Conservation (phyloP, 106 monocot genomes). For the Dioscorea zingiberensis region DNA sequence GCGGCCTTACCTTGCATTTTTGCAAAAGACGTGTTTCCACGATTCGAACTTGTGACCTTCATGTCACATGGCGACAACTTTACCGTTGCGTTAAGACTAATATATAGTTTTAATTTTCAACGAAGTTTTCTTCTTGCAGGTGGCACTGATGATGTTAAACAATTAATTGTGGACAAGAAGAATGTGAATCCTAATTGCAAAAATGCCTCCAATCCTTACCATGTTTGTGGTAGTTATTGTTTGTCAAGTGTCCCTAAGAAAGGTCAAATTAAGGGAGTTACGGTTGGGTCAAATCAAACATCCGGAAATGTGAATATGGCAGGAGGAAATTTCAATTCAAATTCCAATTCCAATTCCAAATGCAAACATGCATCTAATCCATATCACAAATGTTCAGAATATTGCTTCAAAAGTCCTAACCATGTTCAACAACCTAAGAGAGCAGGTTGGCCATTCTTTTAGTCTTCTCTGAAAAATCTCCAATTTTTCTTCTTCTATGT, state of each 20-base stretch:
- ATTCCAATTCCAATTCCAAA: background rate
- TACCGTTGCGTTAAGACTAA: no score
- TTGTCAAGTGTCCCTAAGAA: background rate
- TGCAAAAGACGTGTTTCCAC: no score
- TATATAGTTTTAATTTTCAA: background rate
- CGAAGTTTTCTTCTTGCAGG: background rate
- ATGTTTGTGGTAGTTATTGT: background rate
- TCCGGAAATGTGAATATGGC: background rate
- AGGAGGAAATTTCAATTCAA: background rate
- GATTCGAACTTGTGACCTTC: no score
- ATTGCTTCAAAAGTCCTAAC: background rate
- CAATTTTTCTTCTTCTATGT: no score
- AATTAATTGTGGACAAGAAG: background rate
- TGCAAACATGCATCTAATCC: background rate
- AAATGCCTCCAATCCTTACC: constrained; percentile 1
- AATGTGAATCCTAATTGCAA: background rate
- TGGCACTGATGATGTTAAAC: background rate
- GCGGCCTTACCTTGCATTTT: no score
- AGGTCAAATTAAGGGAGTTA: background rate
- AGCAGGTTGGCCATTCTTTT: no score
- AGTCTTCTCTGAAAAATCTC: no score
- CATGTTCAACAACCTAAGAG: no score
- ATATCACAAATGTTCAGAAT: background rate
- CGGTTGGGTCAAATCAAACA: background rate
- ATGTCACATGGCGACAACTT: no score